Evolutionary conservation across 768 basidiomycete species (phyloP), one percentile per base, ranked within the genome.

Genomic region (Steccherinum ochraceum): DNA sequence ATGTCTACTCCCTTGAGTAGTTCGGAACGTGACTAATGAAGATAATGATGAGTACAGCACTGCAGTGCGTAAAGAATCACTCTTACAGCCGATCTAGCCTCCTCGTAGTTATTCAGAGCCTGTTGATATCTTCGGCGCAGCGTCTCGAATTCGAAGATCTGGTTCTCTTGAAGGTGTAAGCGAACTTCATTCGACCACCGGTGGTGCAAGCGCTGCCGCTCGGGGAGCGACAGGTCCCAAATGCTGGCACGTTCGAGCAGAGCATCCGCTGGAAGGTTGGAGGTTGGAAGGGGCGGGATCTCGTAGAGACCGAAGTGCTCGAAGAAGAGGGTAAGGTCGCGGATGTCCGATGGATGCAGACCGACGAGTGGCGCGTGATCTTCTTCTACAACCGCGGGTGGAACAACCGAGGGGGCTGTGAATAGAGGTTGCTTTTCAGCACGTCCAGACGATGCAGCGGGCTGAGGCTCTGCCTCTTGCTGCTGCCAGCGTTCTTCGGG

Each of bases 1-100:
- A 91, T 72, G 58, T 86, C 77, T 0, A 77, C 72, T 4, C 71
- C 63, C 25, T 64, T 61, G 4, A 91, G 68, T 4, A 90, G 64
- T 16, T 35, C 7, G 16, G 30, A 35, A 16, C 30, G 30, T 35
- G 30, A 35, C 30, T 35, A n/a, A n/a, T n/a, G 30, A 7, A 35
- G 30, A 16, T 35, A 35, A 35, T n/a, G n/a, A n/a, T n/a, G n/a
- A n/a, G n/a, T n/a, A n/a, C n/a, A n/a, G n/a, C n/a, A n/a, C n/a
- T n/a, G n/a, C n/a, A n/a, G n/a, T n/a, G n/a, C n/a, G n/a, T n/a
- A 40, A 19, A 35, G 48, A 11, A 25, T 35, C 24, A 19, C 19
- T 59, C 71, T 11, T 47, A 84, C 86, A 69, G 85, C 77, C 53
- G 83, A 72, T 49, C 69, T 73, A n/a, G 73, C 58, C 24, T 76